Base-by-base conservation (phyloP, 495 filamentous ascomycete species). In the Bombardia bombarda region DNA sequence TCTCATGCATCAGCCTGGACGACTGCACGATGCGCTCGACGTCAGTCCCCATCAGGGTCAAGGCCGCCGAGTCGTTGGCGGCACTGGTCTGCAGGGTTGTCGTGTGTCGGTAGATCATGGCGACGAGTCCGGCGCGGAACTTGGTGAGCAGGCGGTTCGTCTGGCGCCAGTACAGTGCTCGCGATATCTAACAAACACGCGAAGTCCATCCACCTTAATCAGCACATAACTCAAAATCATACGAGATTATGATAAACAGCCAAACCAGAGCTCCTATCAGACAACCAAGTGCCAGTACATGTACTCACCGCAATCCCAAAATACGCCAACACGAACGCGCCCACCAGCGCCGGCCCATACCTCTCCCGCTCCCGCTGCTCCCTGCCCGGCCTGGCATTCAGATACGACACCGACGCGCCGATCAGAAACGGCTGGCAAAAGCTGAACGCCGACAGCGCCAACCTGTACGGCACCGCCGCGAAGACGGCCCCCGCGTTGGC, bases 391-490 rank as follows among this genome's bases (percentile, higher is more conserved):
- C 43, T n/a, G n/a, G n/a, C n/a, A n/a, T n/a, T n/a, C 4, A 72
- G 66, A 33, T 72, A 53, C 3, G 40, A 51, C 6, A 80, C 54
- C 0, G 73, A 65, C 13, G 66, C 53, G 21, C 74, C 58, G n/a
- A 82, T 67, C 4, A 86, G 64, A 38, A 84, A 69, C 3, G 81
- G 80, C 50, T 84, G 80, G 35, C 67, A 69, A 32, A 79, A 74
- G n/a, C 65, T 76, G 47, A 85, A 78, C 8, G 28, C 56, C 13
- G 42, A 24, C 26, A 56, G 43, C n/a, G n/a, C n/a, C n/a, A n/a
- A n/a, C n/a, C n/a, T n/a, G n/a, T n/a, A n/a, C n/a, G n/a, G n/a
- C n/a, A n/a, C n/a, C n/a, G n/a, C n/a, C n/a, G n/a, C n/a, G n/a
- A n/a, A n/a, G n/a, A n/a, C n/a, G n/a, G n/a, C n/a, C n/a, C n/a